Percentiles rank a stretch among this genome's conserved stretches.
Conservation (phyloP, 441 rosid genomes). For the Cnidoscolus chayamansa region DNA sequence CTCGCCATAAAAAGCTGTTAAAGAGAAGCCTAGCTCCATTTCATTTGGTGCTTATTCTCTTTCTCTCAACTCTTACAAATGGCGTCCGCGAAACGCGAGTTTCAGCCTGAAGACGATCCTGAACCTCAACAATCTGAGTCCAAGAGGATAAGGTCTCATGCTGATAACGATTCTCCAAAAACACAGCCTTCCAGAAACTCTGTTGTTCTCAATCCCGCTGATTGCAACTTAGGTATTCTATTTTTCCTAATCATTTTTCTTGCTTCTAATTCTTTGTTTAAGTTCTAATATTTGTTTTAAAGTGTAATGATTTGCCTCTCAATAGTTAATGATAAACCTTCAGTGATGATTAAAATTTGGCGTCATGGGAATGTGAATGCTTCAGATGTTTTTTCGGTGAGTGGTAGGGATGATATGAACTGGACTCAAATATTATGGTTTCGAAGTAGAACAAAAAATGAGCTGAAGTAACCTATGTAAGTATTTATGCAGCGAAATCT, state of each 20-base stretch:
- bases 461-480: not conserved
- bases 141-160: constrained; percentile 21
- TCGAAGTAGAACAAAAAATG: not conserved
- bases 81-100: constrained; percentile 22
- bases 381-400: not conserved
- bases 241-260: not conserved
- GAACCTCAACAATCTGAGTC: not conserved
- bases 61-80: constrained; percentile 1
- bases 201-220: constrained; percentile 33
- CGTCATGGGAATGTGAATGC: not conserved
- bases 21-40: not conserved
- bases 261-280: not conserved
- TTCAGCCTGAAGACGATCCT: not conserved
- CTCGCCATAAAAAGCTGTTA: no score
- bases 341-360: not conserved
- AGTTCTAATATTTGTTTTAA: not conserved
- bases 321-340: no score
- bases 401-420: no score
- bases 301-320: not conserved
- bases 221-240: constrained; percentile 30
- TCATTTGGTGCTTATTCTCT: constrained; percentile 17
- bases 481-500: not conserved
- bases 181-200: constrained; percentile 13
- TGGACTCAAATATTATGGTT: not conserved
- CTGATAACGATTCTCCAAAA: not conserved